A percentile compares a stretch with the other conserved stretches of the same genome.
phyloP scores from a whole-genome alignment of 345 rosid species.

The sweet orange (Citrus sinensis) region DNA sequence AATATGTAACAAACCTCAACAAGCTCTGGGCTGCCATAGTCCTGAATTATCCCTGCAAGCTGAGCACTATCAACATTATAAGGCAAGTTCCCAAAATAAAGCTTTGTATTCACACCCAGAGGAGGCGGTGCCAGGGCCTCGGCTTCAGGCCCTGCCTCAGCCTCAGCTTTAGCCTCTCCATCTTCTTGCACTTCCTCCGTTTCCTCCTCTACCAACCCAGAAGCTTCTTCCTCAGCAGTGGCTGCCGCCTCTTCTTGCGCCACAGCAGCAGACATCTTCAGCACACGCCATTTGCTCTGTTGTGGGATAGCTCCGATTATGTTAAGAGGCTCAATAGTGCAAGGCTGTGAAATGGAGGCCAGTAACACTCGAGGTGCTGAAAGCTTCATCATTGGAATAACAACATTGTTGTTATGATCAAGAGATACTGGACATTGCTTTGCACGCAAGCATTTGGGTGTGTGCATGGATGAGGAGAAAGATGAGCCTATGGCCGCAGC shows the following conservation, averaged over 20 bases:
- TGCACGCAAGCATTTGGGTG: constrained; percentile 34
- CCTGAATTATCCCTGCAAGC: constrained; percentile 86
- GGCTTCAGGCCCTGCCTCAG: constrained; percentile 15
- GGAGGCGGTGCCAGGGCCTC: constrained; percentile 6
- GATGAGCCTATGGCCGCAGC: constrained; percentile 39
- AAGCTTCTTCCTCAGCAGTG: constrained; percentile 21
- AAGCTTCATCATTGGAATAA: constrained; percentile 9
- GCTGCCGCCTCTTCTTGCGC: constrained; percentile 42
- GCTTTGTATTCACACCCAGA: constrained; percentile 53
- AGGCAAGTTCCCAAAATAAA: constrained; percentile 90
- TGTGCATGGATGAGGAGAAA: constrained; percentile 37
- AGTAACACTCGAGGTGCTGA: constrained; percentile 13
- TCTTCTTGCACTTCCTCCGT: constrained; percentile 23
- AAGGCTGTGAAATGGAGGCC: constrained; percentile 8
- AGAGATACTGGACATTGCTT: constrained; percentile 16
- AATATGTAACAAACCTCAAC: constrained; percentile 47
- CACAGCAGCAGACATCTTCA: constrained; percentile 44
- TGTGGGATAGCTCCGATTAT: not conserved
- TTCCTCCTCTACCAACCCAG: constrained; percentile 10
- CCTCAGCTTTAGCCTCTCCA: constrained; percentile 15
- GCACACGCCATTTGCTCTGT: constrained; percentile 26
- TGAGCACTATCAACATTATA: constrained; percentile 87
- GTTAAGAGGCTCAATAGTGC: constrained; percentile 9
- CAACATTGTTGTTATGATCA: constrained; percentile 3
- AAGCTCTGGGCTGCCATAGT: constrained; percentile 70